phyloP scores from a whole-genome alignment of 441 rosid species.

The Breynia disticha region DNA sequence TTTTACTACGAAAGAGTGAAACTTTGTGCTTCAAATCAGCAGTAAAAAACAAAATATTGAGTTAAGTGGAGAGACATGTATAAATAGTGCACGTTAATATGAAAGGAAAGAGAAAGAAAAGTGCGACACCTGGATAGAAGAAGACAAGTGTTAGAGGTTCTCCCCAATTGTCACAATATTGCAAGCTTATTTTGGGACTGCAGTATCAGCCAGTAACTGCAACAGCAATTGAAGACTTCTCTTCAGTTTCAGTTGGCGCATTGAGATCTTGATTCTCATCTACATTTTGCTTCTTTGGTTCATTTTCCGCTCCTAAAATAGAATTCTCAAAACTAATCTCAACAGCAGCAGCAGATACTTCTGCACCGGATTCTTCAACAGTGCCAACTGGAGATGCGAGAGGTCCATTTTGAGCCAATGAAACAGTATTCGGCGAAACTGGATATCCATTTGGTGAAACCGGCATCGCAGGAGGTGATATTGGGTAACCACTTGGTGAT shows the following conservation, averaged over 20 bases:
- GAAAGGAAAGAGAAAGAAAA: too few species aligned
- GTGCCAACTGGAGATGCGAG: conserved; percentile 25
- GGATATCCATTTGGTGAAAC: conserved; percentile 45
- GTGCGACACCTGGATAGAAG: too few species aligned
- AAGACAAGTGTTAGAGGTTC: conserved; percentile 11
- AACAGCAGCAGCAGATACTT: conserved; percentile 20
- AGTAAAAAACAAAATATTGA: too few species aligned
- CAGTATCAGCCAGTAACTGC: conserved; percentile 15
- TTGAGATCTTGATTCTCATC: conserved; percentile 23
- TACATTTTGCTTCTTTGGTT: conserved; percentile 22
- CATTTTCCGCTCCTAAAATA: conserved; percentile 26
- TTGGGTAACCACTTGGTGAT: conserved; percentile 38
- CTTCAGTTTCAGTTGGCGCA: conserved; percentile 25
- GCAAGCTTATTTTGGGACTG: conserved; percentile 27
- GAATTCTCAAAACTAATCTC: conserved; percentile 29
- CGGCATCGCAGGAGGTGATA: conserved; percentile 35
- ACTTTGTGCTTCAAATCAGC: too few species aligned
- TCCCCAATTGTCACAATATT: conserved; percentile 26
- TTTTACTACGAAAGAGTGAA: too few species aligned
- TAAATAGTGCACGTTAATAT: too few species aligned
- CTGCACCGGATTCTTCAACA: conserved; percentile 31
- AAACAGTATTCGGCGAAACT: conserved; percentile 23
- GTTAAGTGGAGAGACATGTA: too few species aligned
- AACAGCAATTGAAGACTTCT: conserved; percentile 22
- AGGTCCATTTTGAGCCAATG: conserved; percentile 41